phyloP scores from a whole-genome alignment of 2,329 filamentous ascomycete species.

The Lachnellula hyalina region DNA sequence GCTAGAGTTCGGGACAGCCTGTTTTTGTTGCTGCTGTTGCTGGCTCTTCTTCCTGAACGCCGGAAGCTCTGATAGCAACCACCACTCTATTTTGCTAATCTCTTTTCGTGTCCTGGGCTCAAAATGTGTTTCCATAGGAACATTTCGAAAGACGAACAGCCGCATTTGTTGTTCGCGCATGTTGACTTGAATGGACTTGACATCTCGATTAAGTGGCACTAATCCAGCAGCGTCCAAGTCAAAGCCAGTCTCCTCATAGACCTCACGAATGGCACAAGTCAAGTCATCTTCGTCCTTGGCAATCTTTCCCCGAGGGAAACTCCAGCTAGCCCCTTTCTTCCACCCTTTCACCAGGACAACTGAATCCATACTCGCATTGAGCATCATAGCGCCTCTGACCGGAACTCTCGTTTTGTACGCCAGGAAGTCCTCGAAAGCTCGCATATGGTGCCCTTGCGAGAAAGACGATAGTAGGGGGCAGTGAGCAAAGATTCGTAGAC shows the following conservation, averaged over 20 bases:
- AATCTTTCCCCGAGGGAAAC: slow-evolving; percentile 94
- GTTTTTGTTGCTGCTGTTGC: slow-evolving; percentile 50
- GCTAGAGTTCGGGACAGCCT: slow-evolving; percentile 61
- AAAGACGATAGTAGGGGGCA: slow-evolving; percentile 83
- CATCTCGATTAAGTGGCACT: slow-evolving; percentile 63
- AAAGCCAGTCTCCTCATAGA: slow-evolving; percentile 93
- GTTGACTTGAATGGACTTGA: slow-evolving; percentile 80
- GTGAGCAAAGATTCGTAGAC: slow-evolving; percentile 85
- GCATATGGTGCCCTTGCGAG: slow-evolving; percentile 69
- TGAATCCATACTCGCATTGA: slow-evolving; percentile 92
- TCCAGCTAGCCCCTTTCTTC: slow-evolving; percentile 97
- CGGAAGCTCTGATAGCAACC: slow-evolving; percentile 81
- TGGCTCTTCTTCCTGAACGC: slow-evolving; percentile 62
- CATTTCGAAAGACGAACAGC: slow-evolving; percentile 84
- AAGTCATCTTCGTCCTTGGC: slow-evolving; percentile 95
- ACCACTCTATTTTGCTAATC: slow-evolving; percentile 97
- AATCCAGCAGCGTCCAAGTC: slow-evolving; percentile 73
- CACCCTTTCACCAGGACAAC: slow-evolving; percentile 92
- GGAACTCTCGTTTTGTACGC: slow-evolving; percentile 93
- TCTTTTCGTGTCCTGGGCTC: slow-evolving; percentile 91
- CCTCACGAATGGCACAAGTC: slow-evolving; percentile 89
- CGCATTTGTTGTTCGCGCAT: slow-evolving; percentile 92
- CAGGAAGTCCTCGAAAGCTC: slow-evolving; percentile 86
- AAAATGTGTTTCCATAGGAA: slow-evolving; percentile 82
- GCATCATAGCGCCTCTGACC: slow-evolving; percentile 86